Evolutionary conservation across 2,329 filamentous ascomycete species (phyloP).

Genomic region (Parascedosporium putredinis): DNA sequence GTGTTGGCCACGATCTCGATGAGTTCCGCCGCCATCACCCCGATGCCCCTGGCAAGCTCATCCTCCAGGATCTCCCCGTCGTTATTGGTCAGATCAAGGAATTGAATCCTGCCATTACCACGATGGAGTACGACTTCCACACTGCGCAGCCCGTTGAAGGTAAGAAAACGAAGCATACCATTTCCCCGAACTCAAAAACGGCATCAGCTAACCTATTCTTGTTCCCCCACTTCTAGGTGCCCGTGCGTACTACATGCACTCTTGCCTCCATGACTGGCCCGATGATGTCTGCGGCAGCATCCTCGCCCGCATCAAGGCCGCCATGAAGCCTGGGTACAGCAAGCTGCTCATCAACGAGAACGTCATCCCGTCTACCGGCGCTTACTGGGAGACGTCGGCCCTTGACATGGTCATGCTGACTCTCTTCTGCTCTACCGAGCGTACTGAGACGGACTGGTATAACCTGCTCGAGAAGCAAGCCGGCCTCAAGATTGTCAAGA

Average conservation of each 20-base stretch:
- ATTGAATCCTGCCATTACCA: constrained; percentile 20
- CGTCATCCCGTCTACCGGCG: constrained; percentile 20
- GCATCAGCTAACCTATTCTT: constrained; percentile 22
- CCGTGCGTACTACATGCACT: constrained; percentile 24
- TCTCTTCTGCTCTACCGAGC: constrained; percentile 13
- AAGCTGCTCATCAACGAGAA: constrained; percentile 23
- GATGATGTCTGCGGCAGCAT: constrained; percentile 19
- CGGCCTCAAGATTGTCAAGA: constrained; percentile 23
- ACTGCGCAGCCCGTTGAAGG: constrained; percentile 20
- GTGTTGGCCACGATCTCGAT: constrained; percentile 23
- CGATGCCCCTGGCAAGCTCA: constrained; percentile 25
- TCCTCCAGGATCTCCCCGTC: constrained; percentile 36
- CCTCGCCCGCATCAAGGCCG: constrained; percentile 17
- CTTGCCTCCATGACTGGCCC: constrained; percentile 23
- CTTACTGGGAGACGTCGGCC: constrained; percentile 19
- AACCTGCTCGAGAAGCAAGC: constrained; percentile 19
- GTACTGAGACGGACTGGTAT: constrained; percentile 24
- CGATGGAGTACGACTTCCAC: constrained; percentile 24
- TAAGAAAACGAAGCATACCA: constrained; percentile 13
- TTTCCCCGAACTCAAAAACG: constrained; percentile 22
- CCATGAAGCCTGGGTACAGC: constrained; percentile 22
- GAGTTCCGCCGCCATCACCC: constrained; percentile 20
- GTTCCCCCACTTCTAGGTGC: constrained; percentile 14
- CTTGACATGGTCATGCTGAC: constrained; percentile 23
- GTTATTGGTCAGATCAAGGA: constrained; percentile 25